Base-by-base conservation (phyloP, 352 stramenopile species). In the Pythium insidiosum region DNA sequence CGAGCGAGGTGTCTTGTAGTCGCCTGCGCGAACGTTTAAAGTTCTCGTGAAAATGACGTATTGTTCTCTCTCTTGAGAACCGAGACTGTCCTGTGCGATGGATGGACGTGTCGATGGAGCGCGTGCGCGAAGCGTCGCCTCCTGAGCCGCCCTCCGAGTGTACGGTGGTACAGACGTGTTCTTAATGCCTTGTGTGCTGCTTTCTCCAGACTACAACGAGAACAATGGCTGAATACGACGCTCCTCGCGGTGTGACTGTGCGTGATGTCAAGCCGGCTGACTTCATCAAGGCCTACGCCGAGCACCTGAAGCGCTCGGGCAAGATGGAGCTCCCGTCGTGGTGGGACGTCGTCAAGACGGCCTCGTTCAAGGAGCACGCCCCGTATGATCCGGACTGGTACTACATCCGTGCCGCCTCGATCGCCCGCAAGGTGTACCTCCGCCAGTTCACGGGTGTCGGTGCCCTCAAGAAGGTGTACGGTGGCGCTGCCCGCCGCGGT, bases 361-460 rank as follows among this genome's bases (percentile, higher is more conserved):
- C 73, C 43, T 82, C 95, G 45, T 96, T 97, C 77, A 99, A 98
- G 84, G 95, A 99, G 73, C 89, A 98, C 61, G 94, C 95, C 39
- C 96, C 96, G 28, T 90, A 95, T 45, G 94, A 97, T 70, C 88
- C 95, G 53, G 96, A 99, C 79, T 99, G 96, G 96, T 99, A 99
- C 78, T 99, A 98, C 81, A 91, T 99, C 59, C 93, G 96, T 56
- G 95, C 95, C 43, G 83, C 96, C 33, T 98, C 95, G 43, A 98
- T 99, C 60, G 95, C 95, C 30, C 93, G 96, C 58, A 98, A 98
- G 84, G 85, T 99, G 30, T 99, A 99, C 86, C 73, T 99, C 42
- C 89, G 93, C 54, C 95, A 96, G 51, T 94, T 97, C 65, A 87
- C 95, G 41, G 96, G 96, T 68, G 82, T 99, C 24, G 96, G 96